These are phyloP conservation scores for Geum urbanum DNA, from an alignment of 306 rosid genomes.

Conservation along the genomic window DNA sequence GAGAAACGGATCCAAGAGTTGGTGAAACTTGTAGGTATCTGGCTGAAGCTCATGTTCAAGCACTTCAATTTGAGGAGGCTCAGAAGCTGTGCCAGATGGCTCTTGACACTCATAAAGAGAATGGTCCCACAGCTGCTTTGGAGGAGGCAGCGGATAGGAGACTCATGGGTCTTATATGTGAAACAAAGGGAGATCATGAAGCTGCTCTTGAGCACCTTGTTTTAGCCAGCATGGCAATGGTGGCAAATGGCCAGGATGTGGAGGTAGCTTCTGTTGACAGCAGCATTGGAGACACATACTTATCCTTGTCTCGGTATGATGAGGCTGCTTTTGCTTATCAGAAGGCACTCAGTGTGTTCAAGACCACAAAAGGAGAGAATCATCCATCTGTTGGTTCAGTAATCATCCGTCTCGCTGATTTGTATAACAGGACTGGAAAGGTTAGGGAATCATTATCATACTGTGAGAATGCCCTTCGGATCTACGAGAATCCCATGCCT, in stretches of 20 bases:
- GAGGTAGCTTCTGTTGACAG: conserved; percentile 91
- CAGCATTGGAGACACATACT: conserved; percentile 83
- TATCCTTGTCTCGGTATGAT: conserved; percentile 75
- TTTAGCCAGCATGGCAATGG: conserved; percentile 90
- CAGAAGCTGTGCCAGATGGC: conserved; percentile 81
- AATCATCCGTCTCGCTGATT: conserved; percentile 73
- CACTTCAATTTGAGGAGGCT: conserved; percentile 75
- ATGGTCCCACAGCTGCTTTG: conserved; percentile 57
- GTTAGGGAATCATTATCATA: conserved; percentile 67
- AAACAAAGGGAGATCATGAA: conserved; percentile 83
- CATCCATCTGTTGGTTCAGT: conserved; percentile 85
- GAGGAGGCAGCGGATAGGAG: conserved; percentile 96
- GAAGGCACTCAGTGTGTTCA: conserved; percentile 78
- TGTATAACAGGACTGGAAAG: conserved; percentile 75
- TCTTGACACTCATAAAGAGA: conserved; percentile 71
- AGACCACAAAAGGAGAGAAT: conserved; percentile 78
- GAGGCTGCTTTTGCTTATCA: conserved; percentile 78
- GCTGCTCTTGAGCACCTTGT: conserved; percentile 89
- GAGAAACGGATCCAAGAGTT: conserved; percentile 75
- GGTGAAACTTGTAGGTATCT: conserved; percentile 88
- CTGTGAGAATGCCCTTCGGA: conserved; percentile 78
- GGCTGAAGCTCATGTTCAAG: conserved; percentile 94
- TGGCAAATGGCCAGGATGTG: conserved; percentile 68
- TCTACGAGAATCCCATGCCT: conserved; percentile 70
- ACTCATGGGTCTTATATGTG: conserved; percentile 93